phyloP scores from a whole-genome alignment of 2,329 filamentous ascomycete species.

The Pseudohalonectria lignicola region DNA sequence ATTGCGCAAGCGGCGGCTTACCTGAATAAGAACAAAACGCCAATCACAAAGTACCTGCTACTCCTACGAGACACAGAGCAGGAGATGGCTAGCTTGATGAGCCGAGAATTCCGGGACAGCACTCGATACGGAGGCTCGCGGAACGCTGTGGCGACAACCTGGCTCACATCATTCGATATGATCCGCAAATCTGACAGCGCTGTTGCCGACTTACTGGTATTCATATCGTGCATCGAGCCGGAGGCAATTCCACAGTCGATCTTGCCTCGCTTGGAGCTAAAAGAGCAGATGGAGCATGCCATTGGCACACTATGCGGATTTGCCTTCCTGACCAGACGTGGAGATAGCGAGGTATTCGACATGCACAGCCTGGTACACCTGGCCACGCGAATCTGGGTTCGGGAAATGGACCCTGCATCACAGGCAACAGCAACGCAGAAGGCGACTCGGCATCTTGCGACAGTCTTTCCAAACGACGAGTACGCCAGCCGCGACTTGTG shows the following conservation, averaged over 20 bases:
- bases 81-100: slow-evolving; percentile 18
- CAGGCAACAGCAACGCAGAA: slow-evolving; percentile 1
- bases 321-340: slow-evolving; percentile 16
- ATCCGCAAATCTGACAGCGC: slow-evolving; percentile 15
- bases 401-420: slow-evolving; percentile 5
- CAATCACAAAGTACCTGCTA: slow-evolving; percentile 19
- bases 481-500: slow-evolving; percentile 9
- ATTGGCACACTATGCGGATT: slow-evolving; percentile 21
- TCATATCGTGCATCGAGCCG: slow-evolving; percentile 26
- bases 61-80: slow-evolving; percentile 19
- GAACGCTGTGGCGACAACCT: slow-evolving; percentile 24
- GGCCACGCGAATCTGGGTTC: slow-evolving; percentile 17
- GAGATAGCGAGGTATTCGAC: slow-evolving; percentile 15
- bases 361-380: slow-evolving; percentile 25
- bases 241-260: slow-evolving; percentile 25
- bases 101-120: slow-evolving; percentile 20
- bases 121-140: slow-evolving; percentile 17
- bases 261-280: slow-evolving; percentile 9
- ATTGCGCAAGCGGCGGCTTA: slow-evolving; percentile 29
- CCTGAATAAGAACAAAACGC: slow-evolving; percentile 17
- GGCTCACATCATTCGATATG: slow-evolving; percentile 27
- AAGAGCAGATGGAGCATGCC: slow-evolving; percentile 11
- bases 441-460: slow-evolving; percentile 6
- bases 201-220: slow-evolving; percentile 24
- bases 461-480: slow-evolving; percentile 5